Base-by-base conservation (phyloP, 164 flowering plant species). In the Stephania cephalantha region DNA sequence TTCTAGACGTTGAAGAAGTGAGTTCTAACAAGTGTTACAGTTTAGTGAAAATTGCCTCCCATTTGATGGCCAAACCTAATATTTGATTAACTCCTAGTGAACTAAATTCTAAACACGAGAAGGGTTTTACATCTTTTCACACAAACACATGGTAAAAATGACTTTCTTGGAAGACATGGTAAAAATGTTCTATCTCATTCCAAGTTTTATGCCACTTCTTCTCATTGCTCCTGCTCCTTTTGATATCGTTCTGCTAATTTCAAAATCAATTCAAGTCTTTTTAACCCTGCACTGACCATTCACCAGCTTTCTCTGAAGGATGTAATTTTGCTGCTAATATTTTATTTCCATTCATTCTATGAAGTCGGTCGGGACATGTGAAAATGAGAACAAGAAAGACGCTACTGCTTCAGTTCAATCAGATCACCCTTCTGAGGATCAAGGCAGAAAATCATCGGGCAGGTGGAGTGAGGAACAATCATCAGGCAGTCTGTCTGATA, bases 381-480 rank as follows among this genome's bases (percentile, higher is more conserved):
- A 88, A 66, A 72, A 74, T 72, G 91, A 86, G 63, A 86, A 74
- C 78, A 87, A 77, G 46, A 88, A 84, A 73, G 96, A 90, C 44
- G 84, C 92, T 44, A 79, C 87, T 58, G 78, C 88, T 75, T 77
- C 70, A 55, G 81, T 76, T 81, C 73, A 84, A 45, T 80, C 88
- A 30, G 89, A 83, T 68, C 76, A 70, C 9, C 20, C 25, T 30
- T 71, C 31, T 83, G 88, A 85, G 78, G 73, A 74, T 71, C 87
- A 77, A 68, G 91, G 87, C 73, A 83, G 82, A 84, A 87, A 88
- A 86, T 93, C 97, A 25, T 87, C 90, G 46, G 90, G 95, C 90
- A 89, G 81, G 79, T 85, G 87, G 89, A 89, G 77, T 87, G 96
- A 90, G 63, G 98, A 91, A 48, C 79, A 85, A 50, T 91, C 93